Percentiles rank a stretch among this genome's conserved stretches.
Conservation (phyloP, 176 grass and related monocot species). For the Pontederia crassipes region DNA sequence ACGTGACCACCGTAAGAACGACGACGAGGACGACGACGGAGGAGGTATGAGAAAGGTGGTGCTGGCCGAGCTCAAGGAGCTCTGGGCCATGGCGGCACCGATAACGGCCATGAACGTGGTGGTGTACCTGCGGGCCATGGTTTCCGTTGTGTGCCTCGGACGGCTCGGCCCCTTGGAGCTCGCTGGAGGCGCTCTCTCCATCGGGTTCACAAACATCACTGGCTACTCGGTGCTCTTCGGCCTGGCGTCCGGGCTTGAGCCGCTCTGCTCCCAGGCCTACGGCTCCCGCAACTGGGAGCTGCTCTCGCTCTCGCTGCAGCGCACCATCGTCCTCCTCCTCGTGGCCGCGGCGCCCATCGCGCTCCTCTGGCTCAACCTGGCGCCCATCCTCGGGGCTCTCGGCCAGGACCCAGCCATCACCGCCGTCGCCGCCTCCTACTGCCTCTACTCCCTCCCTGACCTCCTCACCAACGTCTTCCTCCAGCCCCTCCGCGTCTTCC, state of each 20-base stretch:
- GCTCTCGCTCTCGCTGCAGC: neutral
- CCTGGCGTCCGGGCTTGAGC: neutral
- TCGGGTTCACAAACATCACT: slow-evolving; percentile 14
- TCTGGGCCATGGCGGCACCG: neutral
- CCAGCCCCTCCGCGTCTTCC: neutral
- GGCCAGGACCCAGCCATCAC: slow-evolving; percentile 8
- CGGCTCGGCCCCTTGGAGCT: slow-evolving; percentile 1
- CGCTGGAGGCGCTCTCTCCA: neutral
- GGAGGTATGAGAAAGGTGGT: neutral
- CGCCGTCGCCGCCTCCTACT: neutral
- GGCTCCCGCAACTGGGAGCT: slow-evolving; percentile 3
- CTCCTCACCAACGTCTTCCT: neutral
- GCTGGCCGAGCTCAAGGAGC: neutral
- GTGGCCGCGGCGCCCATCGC: neutral
- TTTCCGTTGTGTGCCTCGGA: slow-evolving; percentile 2
- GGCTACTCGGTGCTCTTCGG: slow-evolving; percentile 5
- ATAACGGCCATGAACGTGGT: neutral
- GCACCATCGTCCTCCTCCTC: slow-evolving; percentile 7
- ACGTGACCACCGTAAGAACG: neutral
- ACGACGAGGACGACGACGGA: neutral
- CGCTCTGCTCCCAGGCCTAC: neutral
- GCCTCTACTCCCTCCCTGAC: slow-evolving; percentile 12
- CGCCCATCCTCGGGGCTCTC: neutral
- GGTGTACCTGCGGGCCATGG: neutral
- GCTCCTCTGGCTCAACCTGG: slow-evolving; percentile 11